Evolutionary conservation across 345 rosid genomes (phyloP).

Genomic region (Gossypium mustelinum): DNA sequence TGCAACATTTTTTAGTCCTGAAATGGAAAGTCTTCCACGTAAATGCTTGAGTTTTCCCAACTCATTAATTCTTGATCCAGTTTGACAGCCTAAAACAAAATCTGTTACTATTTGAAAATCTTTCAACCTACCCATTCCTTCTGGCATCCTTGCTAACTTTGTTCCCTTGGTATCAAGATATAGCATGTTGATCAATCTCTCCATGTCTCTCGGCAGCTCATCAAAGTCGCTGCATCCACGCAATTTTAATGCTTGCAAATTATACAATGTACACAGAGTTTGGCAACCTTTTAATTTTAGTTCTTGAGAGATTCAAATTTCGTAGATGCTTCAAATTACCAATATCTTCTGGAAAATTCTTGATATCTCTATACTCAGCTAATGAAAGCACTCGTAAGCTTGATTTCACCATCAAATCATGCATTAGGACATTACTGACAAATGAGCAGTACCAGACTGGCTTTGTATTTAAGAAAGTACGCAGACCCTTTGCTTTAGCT

Average conservation of each 20-base stretch:
- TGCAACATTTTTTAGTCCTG: conserved; percentile 27
- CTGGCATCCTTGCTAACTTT: conserved; percentile 29
- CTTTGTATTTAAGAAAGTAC: neutral
- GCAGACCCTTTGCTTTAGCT: neutral
- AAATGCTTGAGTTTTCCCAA: conserved; percentile 28
- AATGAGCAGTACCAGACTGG: no score
- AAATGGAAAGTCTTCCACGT: conserved; percentile 33
- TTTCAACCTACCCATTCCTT: conserved; percentile 28
- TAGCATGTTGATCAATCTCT: conserved; percentile 32
- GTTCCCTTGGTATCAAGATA: conserved; percentile 27
- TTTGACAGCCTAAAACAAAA: conserved; percentile 25
- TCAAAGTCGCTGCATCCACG: conserved; percentile 20
- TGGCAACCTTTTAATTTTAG: conserved; percentile 3
- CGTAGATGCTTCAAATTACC: conserved; percentile 6
- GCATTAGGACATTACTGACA: neutral
- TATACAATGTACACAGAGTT: conserved; percentile 21
- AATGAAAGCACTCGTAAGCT: conserved; percentile 9
- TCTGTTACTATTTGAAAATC: conserved; percentile 27
- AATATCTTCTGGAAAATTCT: conserved; percentile 1
- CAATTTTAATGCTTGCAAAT: conserved; percentile 33
- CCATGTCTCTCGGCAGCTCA: conserved; percentile 29
- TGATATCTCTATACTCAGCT: neutral
- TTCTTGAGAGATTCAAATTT: conserved; percentile 7
- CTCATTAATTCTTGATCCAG: conserved; percentile 31
- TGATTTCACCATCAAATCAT: neutral